Evolutionary conservation across 1,284 basidiomycete species (phyloP).

Genomic region (Peniophora sp.): DNA sequence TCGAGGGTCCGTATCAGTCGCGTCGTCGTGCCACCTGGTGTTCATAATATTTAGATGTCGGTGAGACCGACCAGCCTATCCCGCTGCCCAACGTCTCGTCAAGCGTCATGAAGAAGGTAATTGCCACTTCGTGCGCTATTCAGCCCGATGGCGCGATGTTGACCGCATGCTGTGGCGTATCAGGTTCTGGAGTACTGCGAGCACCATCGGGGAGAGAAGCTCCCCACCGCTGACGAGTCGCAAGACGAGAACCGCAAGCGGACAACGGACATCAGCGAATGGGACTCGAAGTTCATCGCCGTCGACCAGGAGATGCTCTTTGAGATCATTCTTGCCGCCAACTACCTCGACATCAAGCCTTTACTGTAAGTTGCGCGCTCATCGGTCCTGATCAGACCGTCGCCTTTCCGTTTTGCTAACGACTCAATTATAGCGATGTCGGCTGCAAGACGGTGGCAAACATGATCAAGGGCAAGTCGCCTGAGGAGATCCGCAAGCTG

Average conservation of each 20-base stretch:
- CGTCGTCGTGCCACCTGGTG: conserved; percentile 2
- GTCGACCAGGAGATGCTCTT: conserved; percentile 98
- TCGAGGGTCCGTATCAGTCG: conserved; percentile 66
- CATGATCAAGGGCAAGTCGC: conserved; percentile 99
- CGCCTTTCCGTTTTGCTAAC: conserved; percentile 3
- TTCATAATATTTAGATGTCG: conserved; percentile 63
- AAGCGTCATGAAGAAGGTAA: conserved; percentile 92
- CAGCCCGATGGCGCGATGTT: neutral
- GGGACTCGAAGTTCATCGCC: conserved; percentile 98
- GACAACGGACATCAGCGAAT: conserved; percentile 96
- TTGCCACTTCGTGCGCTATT: neutral
- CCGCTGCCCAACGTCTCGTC: conserved; percentile 97
- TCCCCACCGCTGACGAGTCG: conserved; percentile 81
- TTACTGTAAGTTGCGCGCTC: conserved; percentile 65
- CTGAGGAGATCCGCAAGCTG: conserved; percentile 92
- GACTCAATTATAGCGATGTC: conserved; percentile 64
- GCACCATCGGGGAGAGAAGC: conserved; percentile 93
- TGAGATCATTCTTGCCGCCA: conserved; percentile 98
- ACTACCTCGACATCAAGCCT: conserved; percentile 99
- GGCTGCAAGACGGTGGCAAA: conserved; percentile 99
- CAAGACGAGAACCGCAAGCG: conserved; percentile 95
- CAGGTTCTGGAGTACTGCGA: conserved; percentile 99
- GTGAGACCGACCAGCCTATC: conserved; percentile 88
- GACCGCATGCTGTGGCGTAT: neutral
- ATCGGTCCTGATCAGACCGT: neutral